Evolutionary conservation across 2,329 filamentous ascomycete species (phyloP).

Genomic region (Diaporthe ampelina): DNA sequence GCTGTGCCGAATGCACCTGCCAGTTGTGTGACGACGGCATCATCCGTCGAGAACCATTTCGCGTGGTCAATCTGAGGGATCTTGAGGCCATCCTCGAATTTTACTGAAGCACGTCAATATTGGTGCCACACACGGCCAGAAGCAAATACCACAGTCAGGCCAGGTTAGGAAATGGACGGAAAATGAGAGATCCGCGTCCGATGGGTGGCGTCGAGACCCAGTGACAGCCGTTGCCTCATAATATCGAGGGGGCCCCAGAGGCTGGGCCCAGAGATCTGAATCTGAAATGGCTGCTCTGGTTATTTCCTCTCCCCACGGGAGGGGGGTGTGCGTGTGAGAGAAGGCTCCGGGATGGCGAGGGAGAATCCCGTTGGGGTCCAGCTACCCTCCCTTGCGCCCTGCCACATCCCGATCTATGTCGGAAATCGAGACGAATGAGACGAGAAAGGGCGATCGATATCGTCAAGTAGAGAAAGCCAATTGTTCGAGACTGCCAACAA

Average conservation of each 20-base stretch:
- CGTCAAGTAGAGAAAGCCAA: neutral
- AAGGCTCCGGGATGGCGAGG: slow-evolving; percentile 5
- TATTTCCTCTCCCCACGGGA: neutral
- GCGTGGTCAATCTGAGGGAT: neutral
- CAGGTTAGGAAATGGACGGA: neutral
- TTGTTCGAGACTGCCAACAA: neutral
- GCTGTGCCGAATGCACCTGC: neutral
- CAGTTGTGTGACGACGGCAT: neutral
- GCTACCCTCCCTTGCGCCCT: slow-evolving; percentile 19
- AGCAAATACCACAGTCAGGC: slow-evolving; percentile 15
- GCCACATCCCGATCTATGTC: slow-evolving; percentile 17
- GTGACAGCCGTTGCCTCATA: slow-evolving; percentile 26
- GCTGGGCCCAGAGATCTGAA: slow-evolving; percentile 27
- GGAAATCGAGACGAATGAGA: neutral
- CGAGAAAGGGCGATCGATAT: neutral
- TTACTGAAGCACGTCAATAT: slow-evolving; percentile 9
- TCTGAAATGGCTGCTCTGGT: slow-evolving; percentile 7
- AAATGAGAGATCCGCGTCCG: neutral
- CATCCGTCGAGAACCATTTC: neutral
- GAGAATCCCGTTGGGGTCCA: slow-evolving; percentile 25
- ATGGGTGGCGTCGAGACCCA: slow-evolving; percentile 19
- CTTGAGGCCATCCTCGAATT: slow-evolving; percentile 2
- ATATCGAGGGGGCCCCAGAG: slow-evolving; percentile 14
- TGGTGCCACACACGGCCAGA: slow-evolving; percentile 24
- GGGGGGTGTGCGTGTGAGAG: neutral